Percentiles rank a stretch among this genome's conserved stretches.
phyloP scores from a whole-genome alignment of 345 rosid genomes.

The Carallia brachiata region DNA sequence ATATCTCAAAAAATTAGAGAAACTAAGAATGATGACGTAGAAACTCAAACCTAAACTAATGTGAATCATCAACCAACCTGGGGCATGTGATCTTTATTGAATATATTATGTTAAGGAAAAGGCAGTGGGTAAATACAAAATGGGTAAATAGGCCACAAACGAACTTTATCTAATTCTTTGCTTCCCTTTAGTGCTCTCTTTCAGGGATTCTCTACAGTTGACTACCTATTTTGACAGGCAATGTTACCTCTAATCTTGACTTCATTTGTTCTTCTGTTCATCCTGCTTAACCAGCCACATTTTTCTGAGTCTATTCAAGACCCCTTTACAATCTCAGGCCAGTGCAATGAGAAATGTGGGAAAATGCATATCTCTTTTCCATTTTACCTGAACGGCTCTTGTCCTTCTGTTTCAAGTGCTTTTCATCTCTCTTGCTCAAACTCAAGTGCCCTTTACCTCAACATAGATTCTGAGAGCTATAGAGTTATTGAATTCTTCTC shows the following conservation, averaged over 20 bases:
- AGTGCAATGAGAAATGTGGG: conserved; percentile 56
- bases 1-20: too few relatives aligned
- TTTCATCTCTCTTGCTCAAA: conserved; percentile 61
- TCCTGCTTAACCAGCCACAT: conserved; percentile 32
- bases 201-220: conserved; percentile 18
- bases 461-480: conserved; percentile 43
- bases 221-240: conserved; percentile 21
- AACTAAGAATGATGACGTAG: too few relatives aligned
- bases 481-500: conserved; percentile 59
- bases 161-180: conserved; percentile 7
- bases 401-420: conserved; percentile 35
- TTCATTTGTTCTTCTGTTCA: conserved; percentile 34
- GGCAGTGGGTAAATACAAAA: neutral
- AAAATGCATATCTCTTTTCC: conserved; percentile 56
- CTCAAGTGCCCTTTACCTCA: conserved; percentile 54
- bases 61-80: too few relatives aligned
- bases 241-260: conserved; percentile 31
- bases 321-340: conserved; percentile 21
- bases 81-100: too few relatives aligned
- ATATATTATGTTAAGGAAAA: neutral
- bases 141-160: neutral
- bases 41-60: too few relatives aligned
- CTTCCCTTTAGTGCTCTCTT: conserved; percentile 21
- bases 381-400: conserved; percentile 52
- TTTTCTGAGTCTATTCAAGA: conserved; percentile 27